phyloP scores from a whole-genome alignment of 345 rosid genomes.

The Brassica cretica region DNA sequence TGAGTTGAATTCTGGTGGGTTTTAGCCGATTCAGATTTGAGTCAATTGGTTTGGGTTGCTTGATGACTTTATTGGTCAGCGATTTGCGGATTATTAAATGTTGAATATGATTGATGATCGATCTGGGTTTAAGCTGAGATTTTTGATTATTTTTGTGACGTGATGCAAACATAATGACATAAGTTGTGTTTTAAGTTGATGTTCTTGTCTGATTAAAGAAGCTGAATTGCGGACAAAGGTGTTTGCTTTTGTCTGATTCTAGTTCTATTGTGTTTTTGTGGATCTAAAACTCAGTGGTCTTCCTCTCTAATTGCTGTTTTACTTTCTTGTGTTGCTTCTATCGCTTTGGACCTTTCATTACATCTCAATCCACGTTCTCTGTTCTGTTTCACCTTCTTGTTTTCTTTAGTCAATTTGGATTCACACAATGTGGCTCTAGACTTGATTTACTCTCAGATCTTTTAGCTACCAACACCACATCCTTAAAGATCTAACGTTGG shows the following conservation, averaged over 20 bases:
- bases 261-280: background rate
- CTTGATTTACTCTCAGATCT: background rate
- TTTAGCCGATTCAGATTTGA: background rate
- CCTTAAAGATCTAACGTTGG: slow-evolving; percentile 23
- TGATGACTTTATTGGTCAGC: no score
- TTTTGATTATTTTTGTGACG: background rate
- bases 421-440: background rate
- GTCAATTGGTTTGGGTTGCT: background rate
- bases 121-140: slow-evolving; percentile 33
- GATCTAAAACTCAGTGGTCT: slow-evolving; percentile 16
- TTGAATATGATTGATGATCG: slow-evolving; percentile 1
- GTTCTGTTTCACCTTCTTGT: slow-evolving; percentile 9
- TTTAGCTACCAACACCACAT: background rate
- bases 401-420: background rate
- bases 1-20: background rate
- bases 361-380: slow-evolving; percentile 3
- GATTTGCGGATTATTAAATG: background rate
- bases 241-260: background rate
- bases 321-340: background rate
- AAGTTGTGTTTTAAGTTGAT: background rate
- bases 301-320: background rate
- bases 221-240: background rate
- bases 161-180: background rate
- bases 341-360: background rate
- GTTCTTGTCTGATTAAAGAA: background rate